Evolutionary conservation across 805 yeast species (phyloP).

Genomic region (Starmerella gropengiesseri): DNA sequence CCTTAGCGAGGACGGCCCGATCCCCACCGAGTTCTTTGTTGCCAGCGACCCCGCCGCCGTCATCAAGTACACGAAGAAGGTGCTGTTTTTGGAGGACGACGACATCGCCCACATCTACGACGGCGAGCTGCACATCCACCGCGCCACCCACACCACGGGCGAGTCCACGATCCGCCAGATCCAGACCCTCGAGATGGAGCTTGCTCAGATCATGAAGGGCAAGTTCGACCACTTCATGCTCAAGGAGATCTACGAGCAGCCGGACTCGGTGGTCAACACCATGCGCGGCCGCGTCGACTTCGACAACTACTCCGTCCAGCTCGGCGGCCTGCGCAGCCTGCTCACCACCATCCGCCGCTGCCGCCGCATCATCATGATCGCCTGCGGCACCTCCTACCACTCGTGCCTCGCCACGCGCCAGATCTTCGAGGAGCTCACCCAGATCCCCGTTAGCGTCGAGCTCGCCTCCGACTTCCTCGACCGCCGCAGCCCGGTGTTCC

Average conservation of each 20-base stretch:
- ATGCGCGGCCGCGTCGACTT: slow-evolving; percentile 99
- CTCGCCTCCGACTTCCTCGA: slow-evolving; percentile 44
- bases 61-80: slow-evolving; percentile 93
- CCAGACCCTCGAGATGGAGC: slow-evolving; percentile 92
- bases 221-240: slow-evolving; percentile 94
- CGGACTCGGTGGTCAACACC: slow-evolving; percentile 94
- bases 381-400: slow-evolving; percentile 98
- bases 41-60: slow-evolving; percentile 97
- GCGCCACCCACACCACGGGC: slow-evolving; percentile 72
- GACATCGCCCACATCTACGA: slow-evolving; percentile 97
- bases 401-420: slow-evolving; percentile 96
- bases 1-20: slow-evolving; percentile 88
- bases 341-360: slow-evolving; percentile 85
- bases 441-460: slow-evolving; percentile 32
- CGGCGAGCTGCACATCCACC: slow-evolving; percentile 96
- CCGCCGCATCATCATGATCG: slow-evolving; percentile 93
- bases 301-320: slow-evolving; percentile 57
- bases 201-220: slow-evolving; percentile 97
- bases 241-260: slow-evolving; percentile 97
- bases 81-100: slow-evolving; percentile 90
- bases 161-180: slow-evolving; percentile 92
- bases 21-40: slow-evolving; percentile 89
- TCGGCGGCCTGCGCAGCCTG: slow-evolving; percentile 84
- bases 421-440: slow-evolving; percentile 90
- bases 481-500: slow-evolving; percentile 89